Conservation (phyloP, 1,284 basidiomycete genomes). For the Phellopilus nigrolimitatus region DNA sequence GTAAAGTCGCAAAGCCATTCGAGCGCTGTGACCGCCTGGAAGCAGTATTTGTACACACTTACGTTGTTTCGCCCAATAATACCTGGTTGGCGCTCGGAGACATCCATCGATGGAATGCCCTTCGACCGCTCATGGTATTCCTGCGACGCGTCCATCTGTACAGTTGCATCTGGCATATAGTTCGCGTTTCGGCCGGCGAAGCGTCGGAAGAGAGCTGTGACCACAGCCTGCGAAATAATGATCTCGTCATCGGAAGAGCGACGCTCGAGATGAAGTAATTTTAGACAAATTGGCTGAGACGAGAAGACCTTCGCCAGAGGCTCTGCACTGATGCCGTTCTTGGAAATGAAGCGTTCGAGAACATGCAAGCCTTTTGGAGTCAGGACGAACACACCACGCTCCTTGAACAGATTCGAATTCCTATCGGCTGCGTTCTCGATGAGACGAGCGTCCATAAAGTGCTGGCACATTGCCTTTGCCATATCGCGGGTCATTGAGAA, state of each 20-base stretch:
- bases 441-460: slow-evolving; percentile 97
- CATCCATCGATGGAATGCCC: slow-evolving; percentile 67
- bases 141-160: slow-evolving; percentile 60
- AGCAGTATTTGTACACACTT: slow-evolving; percentile 69
- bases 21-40: slow-evolving; percentile 80
- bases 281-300: slow-evolving; percentile 96
- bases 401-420: slow-evolving; percentile 87
- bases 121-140: slow-evolving; percentile 78
- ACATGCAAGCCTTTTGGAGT: slow-evolving; percentile 98
- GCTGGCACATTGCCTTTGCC: slow-evolving; percentile 99
- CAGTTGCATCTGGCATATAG: slow-evolving; percentile 48
- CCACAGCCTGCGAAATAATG: slow-evolving; percentile 89
- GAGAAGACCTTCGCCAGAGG: slow-evolving; percentile 88
- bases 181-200: slow-evolving; percentile 89
- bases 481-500: slow-evolving; percentile 99
- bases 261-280: slow-evolving; percentile 94
- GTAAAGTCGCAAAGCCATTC: slow-evolving; percentile 99
- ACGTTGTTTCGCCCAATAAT: slow-evolving; percentile 43
- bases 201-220: slow-evolving; percentile 92
- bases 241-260: slow-evolving; percentile 94
- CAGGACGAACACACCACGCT: slow-evolving; percentile 92
- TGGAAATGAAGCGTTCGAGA: slow-evolving; percentile 97
- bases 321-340: slow-evolving; percentile 96
- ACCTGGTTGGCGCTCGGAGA: slow-evolving; percentile 56
- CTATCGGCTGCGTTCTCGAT: slow-evolving; percentile 96